phyloP scores from a whole-genome alignment of 2,329 filamentous ascomycete genomes.

The Fusarium mangiferae region DNA sequence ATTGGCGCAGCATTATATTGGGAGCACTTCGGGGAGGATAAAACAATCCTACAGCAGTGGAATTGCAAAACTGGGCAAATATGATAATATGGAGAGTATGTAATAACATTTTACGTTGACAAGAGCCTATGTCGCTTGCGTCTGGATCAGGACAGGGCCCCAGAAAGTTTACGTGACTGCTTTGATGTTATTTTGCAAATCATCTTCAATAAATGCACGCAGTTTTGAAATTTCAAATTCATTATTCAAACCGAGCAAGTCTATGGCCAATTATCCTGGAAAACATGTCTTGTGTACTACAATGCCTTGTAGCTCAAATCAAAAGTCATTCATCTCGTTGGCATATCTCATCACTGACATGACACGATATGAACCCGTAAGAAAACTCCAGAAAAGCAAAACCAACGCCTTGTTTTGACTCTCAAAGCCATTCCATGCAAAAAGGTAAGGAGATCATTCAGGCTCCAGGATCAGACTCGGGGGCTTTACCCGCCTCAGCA shows the following conservation, averaged over 20 bases:
- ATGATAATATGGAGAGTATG: conserved; percentile 37
- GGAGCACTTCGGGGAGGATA: conserved; percentile 29
- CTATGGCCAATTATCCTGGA: conserved; percentile 17
- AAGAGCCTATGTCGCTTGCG: conserved; percentile 2
- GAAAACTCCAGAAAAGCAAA: conserved; percentile 12
- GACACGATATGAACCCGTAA: conserved; percentile 33
- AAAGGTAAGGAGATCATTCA: conserved; percentile 21
- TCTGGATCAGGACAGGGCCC: neutral
- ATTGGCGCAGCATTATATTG: conserved; percentile 38
- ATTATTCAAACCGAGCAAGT: conserved; percentile 13
- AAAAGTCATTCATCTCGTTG: conserved; percentile 37
- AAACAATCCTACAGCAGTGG: conserved; percentile 27
- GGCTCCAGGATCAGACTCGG: conserved; percentile 59
- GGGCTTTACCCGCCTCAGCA: conserved; percentile 48
- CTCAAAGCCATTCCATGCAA: conserved; percentile 13
- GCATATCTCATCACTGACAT: conserved; percentile 32
- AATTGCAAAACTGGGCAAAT: conserved; percentile 24
- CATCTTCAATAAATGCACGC: neutral
- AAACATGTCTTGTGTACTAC: conserved; percentile 13
- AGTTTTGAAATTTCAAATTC: conserved; percentile 1
- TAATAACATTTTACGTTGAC: conserved; percentile 33
- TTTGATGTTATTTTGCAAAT: neutral
- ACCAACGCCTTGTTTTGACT: conserved; percentile 28
- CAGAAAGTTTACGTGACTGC: neutral
- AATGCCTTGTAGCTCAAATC: conserved; percentile 24